Evolutionary conservation across 2,329 filamentous ascomycete genomes (phyloP).

Genomic region (Nigrospora osmanthi): DNA sequence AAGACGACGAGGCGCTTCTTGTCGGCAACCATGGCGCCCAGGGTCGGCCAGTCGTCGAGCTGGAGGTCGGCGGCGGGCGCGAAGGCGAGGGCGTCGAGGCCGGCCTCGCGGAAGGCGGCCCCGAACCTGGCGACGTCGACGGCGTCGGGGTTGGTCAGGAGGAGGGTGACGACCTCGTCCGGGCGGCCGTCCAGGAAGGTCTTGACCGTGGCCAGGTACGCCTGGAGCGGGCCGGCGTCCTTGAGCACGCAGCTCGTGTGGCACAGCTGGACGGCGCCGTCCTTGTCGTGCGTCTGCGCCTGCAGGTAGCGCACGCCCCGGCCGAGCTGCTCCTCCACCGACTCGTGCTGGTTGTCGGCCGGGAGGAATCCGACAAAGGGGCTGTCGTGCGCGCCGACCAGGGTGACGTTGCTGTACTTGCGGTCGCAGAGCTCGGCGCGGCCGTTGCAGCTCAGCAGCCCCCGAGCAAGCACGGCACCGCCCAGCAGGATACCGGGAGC

Average conservation of each 20-base stretch:
- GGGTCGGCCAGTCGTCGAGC: slow-evolving; percentile 59
- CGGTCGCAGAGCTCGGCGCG: slow-evolving; percentile 45
- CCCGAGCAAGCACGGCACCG: slow-evolving; percentile 3
- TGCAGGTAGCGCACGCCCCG: slow-evolving; percentile 58
- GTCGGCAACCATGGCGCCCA: slow-evolving; percentile 55
- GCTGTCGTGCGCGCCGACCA: slow-evolving; percentile 57
- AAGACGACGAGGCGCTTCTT: slow-evolving; percentile 63
- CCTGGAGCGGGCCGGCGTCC: slow-evolving; percentile 47
- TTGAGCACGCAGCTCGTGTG: slow-evolving; percentile 55
- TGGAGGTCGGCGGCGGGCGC: slow-evolving; percentile 32
- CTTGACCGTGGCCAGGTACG: slow-evolving; percentile 50
- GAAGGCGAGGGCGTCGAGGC: slow-evolving; percentile 50
- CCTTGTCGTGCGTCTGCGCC: slow-evolving; percentile 51
- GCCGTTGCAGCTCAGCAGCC: slow-evolving; percentile 44
- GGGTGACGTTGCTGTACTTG: slow-evolving; percentile 51
- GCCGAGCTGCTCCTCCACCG: slow-evolving; percentile 49
- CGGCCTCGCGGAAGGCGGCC: slow-evolving; percentile 43
- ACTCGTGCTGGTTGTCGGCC: slow-evolving; percentile 52
- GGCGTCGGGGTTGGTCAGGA: slow-evolving; percentile 55
- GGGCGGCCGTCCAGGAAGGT: slow-evolving; percentile 51
- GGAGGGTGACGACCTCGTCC: slow-evolving; percentile 54
- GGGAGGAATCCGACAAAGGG: slow-evolving; percentile 51
- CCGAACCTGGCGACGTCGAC: slow-evolving; percentile 48
- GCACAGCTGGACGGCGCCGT: slow-evolving; percentile 49
- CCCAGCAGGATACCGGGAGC: background rate